Evolutionary conservation across 495 filamentous ascomycete genomes (phyloP).

Genomic region (Penicillium waksmanii): DNA sequence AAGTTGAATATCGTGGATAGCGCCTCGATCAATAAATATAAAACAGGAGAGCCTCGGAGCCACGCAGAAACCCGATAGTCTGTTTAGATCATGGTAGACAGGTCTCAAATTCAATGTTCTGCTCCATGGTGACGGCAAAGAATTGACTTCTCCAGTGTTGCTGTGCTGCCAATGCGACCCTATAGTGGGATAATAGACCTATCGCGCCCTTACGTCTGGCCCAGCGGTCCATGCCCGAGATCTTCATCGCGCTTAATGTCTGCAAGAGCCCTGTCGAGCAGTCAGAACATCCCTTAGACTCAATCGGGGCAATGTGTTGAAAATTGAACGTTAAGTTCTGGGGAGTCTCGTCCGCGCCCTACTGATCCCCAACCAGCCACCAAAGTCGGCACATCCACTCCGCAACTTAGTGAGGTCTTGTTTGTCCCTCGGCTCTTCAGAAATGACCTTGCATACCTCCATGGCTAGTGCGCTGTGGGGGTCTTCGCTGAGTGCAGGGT

Average conservation of each 20-base stretch:
- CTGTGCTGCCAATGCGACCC: slow-evolving; percentile 1
- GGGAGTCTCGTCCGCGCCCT: slow-evolving; percentile 3
- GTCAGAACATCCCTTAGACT: not conserved
- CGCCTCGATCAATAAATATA: slow-evolving; percentile 10
- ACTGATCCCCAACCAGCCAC: slow-evolving; percentile 1
- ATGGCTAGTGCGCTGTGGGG: slow-evolving; percentile 9
- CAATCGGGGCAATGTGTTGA: slow-evolving; percentile 7
- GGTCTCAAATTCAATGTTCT: slow-evolving; percentile 12
- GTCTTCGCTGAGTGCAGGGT: not conserved
- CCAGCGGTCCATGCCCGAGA: slow-evolving; percentile 10
- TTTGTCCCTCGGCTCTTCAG: not conserved
- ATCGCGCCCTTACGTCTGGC: slow-evolving; percentile 20
- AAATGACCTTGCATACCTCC: slow-evolving; percentile 18
- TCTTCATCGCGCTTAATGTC: slow-evolving; percentile 9
- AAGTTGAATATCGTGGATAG: not conserved
- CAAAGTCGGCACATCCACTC: slow-evolving; percentile 6
- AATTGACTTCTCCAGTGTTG: slow-evolving; percentile 2
- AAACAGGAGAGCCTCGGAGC: not conserved
- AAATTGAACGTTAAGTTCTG: slow-evolving; percentile 5
- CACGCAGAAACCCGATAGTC: slow-evolving; percentile 2
- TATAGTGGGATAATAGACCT: slow-evolving; percentile 15
- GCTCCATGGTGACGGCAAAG: not conserved
- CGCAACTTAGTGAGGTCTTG: not conserved
- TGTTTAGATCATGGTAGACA: slow-evolving; percentile 11
- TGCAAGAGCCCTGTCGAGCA: not conserved